phyloP scores from a whole-genome alignment of 176 grass and related monocot genomes.

The Phoenix roebelenii region DNA sequence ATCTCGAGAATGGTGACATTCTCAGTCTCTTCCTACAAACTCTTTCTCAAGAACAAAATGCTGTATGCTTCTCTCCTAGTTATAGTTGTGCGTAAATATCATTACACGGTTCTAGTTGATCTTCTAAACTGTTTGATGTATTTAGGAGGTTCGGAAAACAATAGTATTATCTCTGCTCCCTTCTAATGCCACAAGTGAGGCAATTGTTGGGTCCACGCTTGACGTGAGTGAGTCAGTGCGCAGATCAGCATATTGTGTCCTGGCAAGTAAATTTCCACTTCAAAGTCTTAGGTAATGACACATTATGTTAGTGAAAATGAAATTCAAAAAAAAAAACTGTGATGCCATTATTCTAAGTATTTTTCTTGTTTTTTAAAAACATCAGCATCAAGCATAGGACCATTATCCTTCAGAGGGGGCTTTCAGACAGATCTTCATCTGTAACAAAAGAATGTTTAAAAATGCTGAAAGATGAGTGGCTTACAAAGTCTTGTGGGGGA shows the following conservation, averaged over 20 bases:
- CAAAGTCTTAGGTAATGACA: constrained; percentile 67
- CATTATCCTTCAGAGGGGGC: constrained; percentile 72
- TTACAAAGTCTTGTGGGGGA: constrained; percentile 57
- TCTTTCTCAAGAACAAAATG: constrained; percentile 58
- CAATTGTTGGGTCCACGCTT: constrained; percentile 52
- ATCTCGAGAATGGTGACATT: constrained; percentile 57
- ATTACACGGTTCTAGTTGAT: background rate
- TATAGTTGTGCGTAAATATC: background rate
- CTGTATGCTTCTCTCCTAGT: constrained; percentile 32
- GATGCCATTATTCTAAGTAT: background rate
- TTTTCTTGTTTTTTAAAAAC: constrained; percentile 9
- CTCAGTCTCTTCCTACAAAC: constrained; percentile 53
- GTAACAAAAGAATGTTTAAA: constrained; percentile 66
- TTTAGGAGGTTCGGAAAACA: constrained; percentile 64
- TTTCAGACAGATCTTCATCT: constrained; percentile 57
- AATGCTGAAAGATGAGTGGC: constrained; percentile 97
- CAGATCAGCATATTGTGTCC: constrained; percentile 56
- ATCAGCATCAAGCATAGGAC: constrained; percentile 96
- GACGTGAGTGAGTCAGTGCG: constrained; percentile 66
- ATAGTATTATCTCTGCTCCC: constrained; percentile 71
- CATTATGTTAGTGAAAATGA: constrained; percentile 6
- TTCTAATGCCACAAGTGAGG: constrained; percentile 59
- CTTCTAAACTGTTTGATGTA: background rate
- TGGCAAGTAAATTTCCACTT: constrained; percentile 83
- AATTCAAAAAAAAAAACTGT: background rate